A percentile compares a stretch with the other conserved stretches of the same genome.
Evolutionary conservation across 257 asterid species (phyloP).

Genomic region (Solanum ossicruentum): DNA sequence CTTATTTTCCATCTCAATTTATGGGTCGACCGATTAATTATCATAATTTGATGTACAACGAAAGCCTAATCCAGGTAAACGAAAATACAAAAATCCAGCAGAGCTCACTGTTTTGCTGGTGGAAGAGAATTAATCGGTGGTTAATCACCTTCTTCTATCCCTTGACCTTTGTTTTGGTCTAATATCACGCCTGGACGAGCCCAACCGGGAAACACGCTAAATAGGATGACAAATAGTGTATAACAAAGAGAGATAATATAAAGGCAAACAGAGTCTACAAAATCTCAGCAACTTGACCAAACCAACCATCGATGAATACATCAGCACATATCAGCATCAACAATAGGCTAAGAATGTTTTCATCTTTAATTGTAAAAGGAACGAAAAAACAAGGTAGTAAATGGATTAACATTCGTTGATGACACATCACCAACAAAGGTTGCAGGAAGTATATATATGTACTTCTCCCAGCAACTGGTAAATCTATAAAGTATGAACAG

Average conservation of each 20-base stretch:
- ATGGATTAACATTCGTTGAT: not conserved
- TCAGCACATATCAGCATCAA: not conserved
- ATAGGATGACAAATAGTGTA: not conserved
- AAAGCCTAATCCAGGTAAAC: not conserved
- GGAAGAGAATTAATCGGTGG: not conserved
- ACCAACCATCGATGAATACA: not conserved
- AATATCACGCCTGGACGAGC: not conserved
- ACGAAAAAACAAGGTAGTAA: not conserved
- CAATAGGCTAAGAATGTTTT: not conserved
- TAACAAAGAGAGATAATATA: not conserved
- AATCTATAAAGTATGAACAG: not conserved
- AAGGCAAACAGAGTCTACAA: not conserved
- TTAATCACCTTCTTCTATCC: not conserved
- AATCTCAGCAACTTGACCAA: not conserved
- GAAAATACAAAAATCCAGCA: not conserved
- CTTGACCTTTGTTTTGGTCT: not conserved
- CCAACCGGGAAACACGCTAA: not conserved
- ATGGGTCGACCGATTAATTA: not conserved
- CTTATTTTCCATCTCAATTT: not conserved
- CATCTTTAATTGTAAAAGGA: not conserved
- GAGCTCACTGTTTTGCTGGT: not conserved
- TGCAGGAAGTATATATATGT: not conserved
- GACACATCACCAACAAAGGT: not conserved
- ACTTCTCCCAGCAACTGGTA: not conserved
- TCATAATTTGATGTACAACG: not conserved